phyloP scores from a whole-genome alignment of 148 eudicot genomes.

The Fagopyrum homotropicum region DNA sequence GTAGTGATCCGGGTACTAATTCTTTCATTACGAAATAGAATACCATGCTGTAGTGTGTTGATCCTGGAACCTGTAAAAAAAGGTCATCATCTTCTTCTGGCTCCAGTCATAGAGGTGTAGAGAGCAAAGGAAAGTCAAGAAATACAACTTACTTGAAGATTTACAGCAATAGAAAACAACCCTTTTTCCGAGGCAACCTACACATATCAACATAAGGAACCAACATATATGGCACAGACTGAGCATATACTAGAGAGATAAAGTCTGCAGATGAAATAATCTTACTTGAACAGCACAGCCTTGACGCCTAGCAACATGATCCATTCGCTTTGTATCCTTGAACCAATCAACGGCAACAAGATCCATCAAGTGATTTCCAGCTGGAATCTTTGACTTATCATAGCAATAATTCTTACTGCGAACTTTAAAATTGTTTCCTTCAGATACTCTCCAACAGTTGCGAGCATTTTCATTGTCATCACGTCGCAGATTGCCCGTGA shows the following conservation, averaged over 20 bases:
- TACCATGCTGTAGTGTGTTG: constrained; percentile 97
- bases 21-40: constrained; percentile 76
- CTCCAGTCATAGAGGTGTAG: constrained; percentile 5
- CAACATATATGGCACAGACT: background rate
- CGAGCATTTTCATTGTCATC: constrained; percentile 78
- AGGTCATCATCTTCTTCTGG: constrained; percentile 16
- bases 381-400: constrained; percentile 85
- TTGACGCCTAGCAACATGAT: constrained; percentile 87
- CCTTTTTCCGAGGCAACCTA: constrained; percentile 95
- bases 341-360: constrained; percentile 99
- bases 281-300: constrained; percentile 94
- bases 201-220: background rate
- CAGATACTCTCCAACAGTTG: constrained; percentile 83
- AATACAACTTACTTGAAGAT: constrained; percentile 79
- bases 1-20: constrained; percentile 70
- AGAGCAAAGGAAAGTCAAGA: constrained; percentile 1
- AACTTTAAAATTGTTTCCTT: constrained; percentile 90
- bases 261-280: background rate
- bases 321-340: constrained; percentile 86
- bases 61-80: constrained; percentile 64
- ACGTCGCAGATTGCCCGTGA: constrained; percentile 72
- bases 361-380: constrained; percentile 88
- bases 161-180: constrained; percentile 62
- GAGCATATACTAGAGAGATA: background rate
- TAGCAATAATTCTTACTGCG: constrained; percentile 67